Percentiles rank a stretch among this genome's conserved stretches.
phyloP scores from a whole-genome alignment of 148 eudicot genomes.

The Chenopodium suecicum region DNA sequence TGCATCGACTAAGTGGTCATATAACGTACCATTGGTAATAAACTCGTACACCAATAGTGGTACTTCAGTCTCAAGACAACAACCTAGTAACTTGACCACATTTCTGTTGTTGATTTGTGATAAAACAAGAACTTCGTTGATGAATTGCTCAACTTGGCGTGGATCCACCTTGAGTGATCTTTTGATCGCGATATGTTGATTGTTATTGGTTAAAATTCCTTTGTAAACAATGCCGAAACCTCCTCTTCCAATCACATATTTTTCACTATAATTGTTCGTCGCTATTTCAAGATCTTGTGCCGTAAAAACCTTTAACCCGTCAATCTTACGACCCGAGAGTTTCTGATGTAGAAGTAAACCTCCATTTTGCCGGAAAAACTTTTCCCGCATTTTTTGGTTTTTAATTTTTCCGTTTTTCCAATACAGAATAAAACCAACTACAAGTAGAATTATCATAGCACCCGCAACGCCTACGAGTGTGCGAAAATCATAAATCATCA shows the following conservation, averaged over 20 bases:
- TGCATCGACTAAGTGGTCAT: slow-evolving; percentile 16
- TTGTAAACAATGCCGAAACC: slow-evolving; percentile 20
- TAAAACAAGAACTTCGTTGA: slow-evolving; percentile 13
- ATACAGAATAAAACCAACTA: neutral
- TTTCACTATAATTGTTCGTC: slow-evolving; percentile 11
- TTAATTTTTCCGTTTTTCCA: neutral
- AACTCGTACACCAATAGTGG: slow-evolving; percentile 19
- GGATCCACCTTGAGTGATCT: slow-evolving; percentile 21
- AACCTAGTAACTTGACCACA: slow-evolving; percentile 18
- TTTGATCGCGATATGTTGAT: slow-evolving; percentile 18
- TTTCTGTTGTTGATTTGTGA: slow-evolving; percentile 19
- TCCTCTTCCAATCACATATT: slow-evolving; percentile 10
- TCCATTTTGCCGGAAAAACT: slow-evolving; percentile 14
- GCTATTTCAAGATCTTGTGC: slow-evolving; percentile 10
- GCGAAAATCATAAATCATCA: neutral
- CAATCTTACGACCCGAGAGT: slow-evolving; percentile 5
- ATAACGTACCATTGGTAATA: slow-evolving; percentile 17
- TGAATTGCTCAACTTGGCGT: slow-evolving; percentile 19
- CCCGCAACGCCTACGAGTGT: neutral
- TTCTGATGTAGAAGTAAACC: slow-evolving; percentile 8
- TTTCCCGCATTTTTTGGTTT: neutral
- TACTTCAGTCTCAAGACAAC: slow-evolving; percentile 17
- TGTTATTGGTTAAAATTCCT: neutral
- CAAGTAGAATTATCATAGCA: neutral
- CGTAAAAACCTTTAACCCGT: neutral